Evolutionary conservation across 169 alveolate genomes (phyloP), one percentile per base, ranked within the genome.

Genomic region (Cyclospora cayetanensis): DNA sequence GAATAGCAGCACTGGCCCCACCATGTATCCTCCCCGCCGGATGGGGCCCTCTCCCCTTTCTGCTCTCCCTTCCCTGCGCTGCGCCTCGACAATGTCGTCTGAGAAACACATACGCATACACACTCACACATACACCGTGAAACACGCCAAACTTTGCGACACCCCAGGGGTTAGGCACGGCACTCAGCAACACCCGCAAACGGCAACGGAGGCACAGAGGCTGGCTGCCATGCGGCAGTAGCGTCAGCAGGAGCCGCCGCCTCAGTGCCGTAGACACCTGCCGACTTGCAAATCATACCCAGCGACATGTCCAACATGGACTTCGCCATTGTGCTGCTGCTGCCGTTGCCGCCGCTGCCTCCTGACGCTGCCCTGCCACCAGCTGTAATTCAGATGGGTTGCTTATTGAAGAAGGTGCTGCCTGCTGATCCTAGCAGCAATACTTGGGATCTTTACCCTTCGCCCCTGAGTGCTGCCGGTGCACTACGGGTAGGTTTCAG

Each of bases 41-140:
- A 65, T 25, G 0, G 77, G 77, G 22, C 77, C 77, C 20, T 65
- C 77, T 65, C 77, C 31, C 37, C 77, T 65, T 27, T 65, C 77
- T 4, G 39, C 39, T 18, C 77, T 65, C 1, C 77, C 0, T 34
- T 65, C 77, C 15, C 77, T 65, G 7, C 77, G 25, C 37, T 65
- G 43, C 15, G 77, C 77, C 77, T 65, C 77, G 43, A 65, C 77
- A 65, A 65, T 65, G 34, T 65, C 77, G 39, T 65, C 77, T 65
- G 77, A 65, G 77, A 18, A 7, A 18, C 4, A 65, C 77, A 65
- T 65, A 65, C 77, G 31, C 1, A n/a, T n/a, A n/a, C n/a, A n/a
- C n/a, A n/a, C n/a, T n/a, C n/a, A n/a, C n/a, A n/a, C n/a, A n/a
- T n/a, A n/a, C n/a, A n/a, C n/a, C n/a, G n/a, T n/a, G n/a, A n/a